Evolutionary conservation across 2,329 filamentous ascomycete genomes (phyloP), one percentile per base, ranked within the genome.

Genomic region (Colletotrichum tamarilloi): DNA sequence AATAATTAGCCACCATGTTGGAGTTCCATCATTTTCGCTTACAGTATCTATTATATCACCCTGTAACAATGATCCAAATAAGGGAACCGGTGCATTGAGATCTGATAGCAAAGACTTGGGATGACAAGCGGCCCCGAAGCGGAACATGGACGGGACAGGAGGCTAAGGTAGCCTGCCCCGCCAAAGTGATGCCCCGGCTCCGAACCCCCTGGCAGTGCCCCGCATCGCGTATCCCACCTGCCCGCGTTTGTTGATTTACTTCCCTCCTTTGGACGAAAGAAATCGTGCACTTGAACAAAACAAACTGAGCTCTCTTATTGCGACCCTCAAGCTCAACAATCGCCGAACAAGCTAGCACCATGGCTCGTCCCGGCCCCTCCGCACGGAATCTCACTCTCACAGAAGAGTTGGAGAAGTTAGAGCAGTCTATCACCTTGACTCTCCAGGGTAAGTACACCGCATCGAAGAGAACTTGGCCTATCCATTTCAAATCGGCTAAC

Each of bases 401-500:
- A 0, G 97, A 99, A 81, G 97, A 99, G 87, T 88, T 99, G 66
- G 97, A 99, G 85, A 95, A 93, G 82, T 87, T 99, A 4, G 97
- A 99, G 82, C 97, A 99, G 82, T 97, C 95, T 26, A 98, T 99
- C 78, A 99, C 97, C 0, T 87, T 98, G 53, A 98, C 96, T 0
- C 87, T 99, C 26, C 97, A 98, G 92, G 95, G 94, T 93, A 32
- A 46, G 32, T 11, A 46, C 7, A 38, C 22, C 30, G 53, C 12
- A 19, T 59, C 38, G 30, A 60, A 55, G 35, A 62, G 52, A 9
- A 60, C 26, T 53, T 30, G 19, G 59, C 74, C 69, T 73, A 65
- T 77, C 35, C 12, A 30, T 59, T 4, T 7, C 26, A 8, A 12
- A 4, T 28, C 7, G 59, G 52, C 24, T 60, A 12, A 38, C 14